phyloP scores from a whole-genome alignment of 176 grass and related monocot species.

The Stipa capillata region DNA sequence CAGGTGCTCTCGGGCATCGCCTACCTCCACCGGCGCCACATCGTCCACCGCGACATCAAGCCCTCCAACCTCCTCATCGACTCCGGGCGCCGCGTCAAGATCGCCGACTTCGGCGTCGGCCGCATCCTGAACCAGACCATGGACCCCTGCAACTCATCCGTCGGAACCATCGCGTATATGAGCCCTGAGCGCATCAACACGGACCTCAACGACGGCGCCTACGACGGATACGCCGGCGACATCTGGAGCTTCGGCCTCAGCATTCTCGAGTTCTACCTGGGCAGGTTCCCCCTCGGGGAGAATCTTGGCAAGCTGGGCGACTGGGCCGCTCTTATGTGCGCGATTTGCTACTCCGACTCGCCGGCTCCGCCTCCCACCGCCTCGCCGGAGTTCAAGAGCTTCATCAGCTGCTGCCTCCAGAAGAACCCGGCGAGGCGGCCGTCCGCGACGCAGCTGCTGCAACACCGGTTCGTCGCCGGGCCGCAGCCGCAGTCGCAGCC shows the following conservation, averaged over 20 bases:
- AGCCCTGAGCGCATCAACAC: slow-evolving; percentile 99
- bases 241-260: slow-evolving; percentile 99
- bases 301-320: slow-evolving; percentile 78
- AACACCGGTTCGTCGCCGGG: slow-evolving; percentile 73
- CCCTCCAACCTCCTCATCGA: slow-evolving; percentile 94
- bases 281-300: slow-evolving; percentile 84
- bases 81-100: slow-evolving; percentile 64
- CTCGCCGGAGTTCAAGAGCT: slow-evolving; percentile 66
- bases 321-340: slow-evolving; percentile 86
- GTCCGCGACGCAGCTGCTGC: slow-evolving; percentile 52
- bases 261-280: slow-evolving; percentile 97
- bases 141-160: slow-evolving; percentile 96
- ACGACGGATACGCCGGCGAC: slow-evolving; percentile 84
- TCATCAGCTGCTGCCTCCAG: slow-evolving; percentile 87
- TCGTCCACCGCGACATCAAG: slow-evolving; percentile 99
- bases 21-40: slow-evolving; percentile 84
- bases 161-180: slow-evolving; percentile 96
- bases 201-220: slow-evolving; percentile 84
- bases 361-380: slow-evolving; percentile 52
- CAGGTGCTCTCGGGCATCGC: slow-evolving; percentile 78
- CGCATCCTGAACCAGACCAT: slow-evolving; percentile 95
- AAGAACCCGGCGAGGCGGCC: slow-evolving; percentile 64
- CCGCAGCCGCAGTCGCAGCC: too few relatives aligned
- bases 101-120: slow-evolving; percentile 90
- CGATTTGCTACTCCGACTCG: slow-evolving; percentile 89